Conservation (phyloP, 179 eudicot species). For the Vitellaria paradoxa region DNA sequence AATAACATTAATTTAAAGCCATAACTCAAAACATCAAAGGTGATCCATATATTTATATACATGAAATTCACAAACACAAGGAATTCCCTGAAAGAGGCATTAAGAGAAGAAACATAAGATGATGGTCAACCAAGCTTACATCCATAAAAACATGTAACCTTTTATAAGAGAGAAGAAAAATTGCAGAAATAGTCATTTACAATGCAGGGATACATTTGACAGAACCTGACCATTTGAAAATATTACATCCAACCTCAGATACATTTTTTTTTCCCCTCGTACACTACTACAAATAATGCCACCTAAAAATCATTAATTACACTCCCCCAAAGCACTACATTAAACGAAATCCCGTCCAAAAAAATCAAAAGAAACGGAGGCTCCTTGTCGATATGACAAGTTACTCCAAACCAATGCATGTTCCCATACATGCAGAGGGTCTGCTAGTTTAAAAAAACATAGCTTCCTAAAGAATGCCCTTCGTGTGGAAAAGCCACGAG, state of each 20-base stretch:
- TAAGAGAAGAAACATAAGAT: neutral
- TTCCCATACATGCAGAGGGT: constrained; percentile 22
- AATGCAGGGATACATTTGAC: neutral
- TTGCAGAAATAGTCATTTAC: neutral
- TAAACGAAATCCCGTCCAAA: constrained; percentile 24
- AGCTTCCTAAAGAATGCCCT: constrained; percentile 38
- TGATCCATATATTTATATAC: no score
- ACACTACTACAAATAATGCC: constrained; percentile 16
- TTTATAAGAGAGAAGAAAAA: neutral
- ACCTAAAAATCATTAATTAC: constrained; percentile 29
- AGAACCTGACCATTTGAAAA: neutral
- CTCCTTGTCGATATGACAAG: constrained; percentile 29
- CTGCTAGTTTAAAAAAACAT: constrained; percentile 20
- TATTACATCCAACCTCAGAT: constrained; percentile 10
- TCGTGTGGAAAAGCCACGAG: constrained; percentile 26
- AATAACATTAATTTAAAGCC: no score
- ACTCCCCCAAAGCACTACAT: constrained; percentile 29
- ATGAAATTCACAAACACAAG: no score
- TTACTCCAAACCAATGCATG: constrained; percentile 24
- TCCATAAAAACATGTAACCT: neutral
- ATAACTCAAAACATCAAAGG: no score
- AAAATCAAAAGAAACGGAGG: constrained; percentile 14
- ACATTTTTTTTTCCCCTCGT: constrained; percentile 11
- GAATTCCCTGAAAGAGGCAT: no score
- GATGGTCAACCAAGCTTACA: neutral